A percentile compares a stretch with the other conserved stretches of the same genome.
Evolutionary conservation across 768 basidiomycete genomes (phyloP).

Genomic region (Xanthoconium purpureum): DNA sequence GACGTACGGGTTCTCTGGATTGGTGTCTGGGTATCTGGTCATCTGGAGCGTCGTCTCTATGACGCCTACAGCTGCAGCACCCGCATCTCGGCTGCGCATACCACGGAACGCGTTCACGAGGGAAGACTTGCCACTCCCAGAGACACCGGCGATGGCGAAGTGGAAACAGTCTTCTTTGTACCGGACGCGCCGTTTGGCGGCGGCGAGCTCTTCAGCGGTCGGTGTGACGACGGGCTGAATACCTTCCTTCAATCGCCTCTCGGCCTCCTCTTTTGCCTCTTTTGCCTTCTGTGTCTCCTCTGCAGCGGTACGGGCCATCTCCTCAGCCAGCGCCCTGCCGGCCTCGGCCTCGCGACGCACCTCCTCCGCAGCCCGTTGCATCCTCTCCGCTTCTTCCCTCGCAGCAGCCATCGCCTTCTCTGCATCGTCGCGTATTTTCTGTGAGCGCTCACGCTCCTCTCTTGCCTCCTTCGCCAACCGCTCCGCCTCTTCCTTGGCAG

Average conservation of each 20-base stretch:
- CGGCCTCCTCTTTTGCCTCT: conserved; percentile 16
- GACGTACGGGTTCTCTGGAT: conserved; percentile 13
- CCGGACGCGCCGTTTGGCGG: conserved; percentile 18
- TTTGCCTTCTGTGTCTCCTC: conserved; percentile 16
- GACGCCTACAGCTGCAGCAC: conserved; percentile 19
- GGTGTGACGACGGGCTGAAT: conserved; percentile 24
- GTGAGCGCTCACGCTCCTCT: conserved; percentile 13
- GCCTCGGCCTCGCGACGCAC: conserved; percentile 18
- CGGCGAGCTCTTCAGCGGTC: conserved; percentile 6
- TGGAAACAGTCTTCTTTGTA: conserved; percentile 31
- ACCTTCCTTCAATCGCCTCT: conserved; percentile 19
- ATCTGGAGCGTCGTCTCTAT: conserved; percentile 18
- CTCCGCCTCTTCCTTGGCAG: conserved; percentile 17
- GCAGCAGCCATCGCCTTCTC: conserved; percentile 11
- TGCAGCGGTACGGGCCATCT: conserved; percentile 7
- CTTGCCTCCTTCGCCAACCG: conserved; percentile 8
- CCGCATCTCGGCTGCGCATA: conserved; percentile 16
- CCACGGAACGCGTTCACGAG: conserved; percentile 38
- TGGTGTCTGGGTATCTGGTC: conserved; percentile 14
- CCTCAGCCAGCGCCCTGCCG: conserved; percentile 17
- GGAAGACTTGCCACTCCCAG: conserved; percentile 39
- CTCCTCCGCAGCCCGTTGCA: conserved; percentile 16
- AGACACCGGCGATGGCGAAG: conserved; percentile 33
- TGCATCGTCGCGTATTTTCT: conserved; percentile 16
- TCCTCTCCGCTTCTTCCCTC: conserved; percentile 11